Percentiles rank a stretch among this genome's conserved stretches.
These are phyloP conservation scores for Candida incommunis DNA, from an alignment of 805 yeast genomes.

Conservation along the genomic window DNA sequence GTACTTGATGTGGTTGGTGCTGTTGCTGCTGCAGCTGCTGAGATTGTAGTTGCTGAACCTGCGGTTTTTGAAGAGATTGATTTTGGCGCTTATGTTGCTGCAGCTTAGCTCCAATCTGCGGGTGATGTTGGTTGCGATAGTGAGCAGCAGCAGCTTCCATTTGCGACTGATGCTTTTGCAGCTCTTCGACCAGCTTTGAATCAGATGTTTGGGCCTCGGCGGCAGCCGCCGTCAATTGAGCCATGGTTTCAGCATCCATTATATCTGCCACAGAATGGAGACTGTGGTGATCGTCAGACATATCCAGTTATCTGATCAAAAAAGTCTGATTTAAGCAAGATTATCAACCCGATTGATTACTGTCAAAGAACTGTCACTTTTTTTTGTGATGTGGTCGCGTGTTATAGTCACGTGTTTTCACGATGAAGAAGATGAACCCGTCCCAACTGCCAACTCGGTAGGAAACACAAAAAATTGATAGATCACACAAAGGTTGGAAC, in stretches of 20 bases:
- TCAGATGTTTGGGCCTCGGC: slow-evolving; percentile 1
- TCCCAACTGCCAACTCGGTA: not conserved
- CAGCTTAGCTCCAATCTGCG: too few species aligned
- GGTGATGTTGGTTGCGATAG: not conserved
- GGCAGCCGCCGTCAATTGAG: not conserved
- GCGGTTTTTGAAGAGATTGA: too few species aligned
- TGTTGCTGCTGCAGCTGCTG: not conserved
- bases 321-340: too few species aligned
- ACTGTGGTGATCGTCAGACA: not conserved
- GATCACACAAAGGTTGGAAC: not conserved
- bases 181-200: not conserved
- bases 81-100: too few species aligned
- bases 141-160: slow-evolving; percentile 1
- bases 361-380: not conserved
- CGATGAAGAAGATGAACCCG: too few species aligned
- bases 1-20: not conserved
- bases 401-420: not conserved
- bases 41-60: too few species aligned
- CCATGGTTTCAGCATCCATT: slow-evolving; percentile 1
- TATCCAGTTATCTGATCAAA: not conserved
- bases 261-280: not conserved
- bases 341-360: not conserved
- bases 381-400: not conserved
- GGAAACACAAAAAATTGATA: slow-evolving; percentile 1
- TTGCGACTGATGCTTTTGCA: not conserved